phyloP scores from a whole-genome alignment of 495 filamentous ascomycete species.

The Parachaetomium inaequale region DNA sequence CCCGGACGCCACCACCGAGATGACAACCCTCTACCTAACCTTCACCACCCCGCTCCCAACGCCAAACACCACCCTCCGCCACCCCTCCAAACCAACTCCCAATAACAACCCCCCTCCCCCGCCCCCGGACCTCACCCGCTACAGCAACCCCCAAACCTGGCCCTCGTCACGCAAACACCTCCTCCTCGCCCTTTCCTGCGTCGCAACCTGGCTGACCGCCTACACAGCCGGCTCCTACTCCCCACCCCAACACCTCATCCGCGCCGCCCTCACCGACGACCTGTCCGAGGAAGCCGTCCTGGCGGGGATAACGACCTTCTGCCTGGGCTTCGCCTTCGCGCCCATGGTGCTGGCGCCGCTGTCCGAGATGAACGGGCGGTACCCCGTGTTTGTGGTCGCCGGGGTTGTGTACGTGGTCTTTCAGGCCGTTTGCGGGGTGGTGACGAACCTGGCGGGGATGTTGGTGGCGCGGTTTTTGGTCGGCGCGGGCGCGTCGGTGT shows the following conservation, averaged over 20 bases:
- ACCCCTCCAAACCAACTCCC: conserved; percentile 19
- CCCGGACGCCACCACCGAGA: conserved; percentile 27
- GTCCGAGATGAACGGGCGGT: conserved; percentile 79
- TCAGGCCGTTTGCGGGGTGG: conserved; percentile 74
- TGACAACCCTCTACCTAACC: conserved; percentile 68
- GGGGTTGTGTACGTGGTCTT: conserved; percentile 64
- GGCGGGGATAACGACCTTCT: conserved; percentile 80
- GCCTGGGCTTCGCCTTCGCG: conserved; percentile 74
- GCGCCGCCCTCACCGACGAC: conserved; percentile 52
- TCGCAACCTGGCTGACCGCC: conserved; percentile 72
- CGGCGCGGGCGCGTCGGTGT: conserved; percentile 74
- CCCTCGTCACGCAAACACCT: conserved; percentile 61
- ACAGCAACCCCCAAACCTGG: conserved; percentile 73
- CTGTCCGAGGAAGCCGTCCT: conserved; percentile 63
- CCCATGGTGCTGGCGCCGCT: conserved; percentile 92
- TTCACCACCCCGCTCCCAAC: conserved; percentile 64
- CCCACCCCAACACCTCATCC: conserved; percentile 60
- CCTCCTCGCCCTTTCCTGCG: conserved; percentile 70
- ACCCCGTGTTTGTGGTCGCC: conserved; percentile 73
- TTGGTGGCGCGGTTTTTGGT: conserved; percentile 71
- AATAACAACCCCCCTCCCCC: conserved; percentile 38
- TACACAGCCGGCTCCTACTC: conserved; percentile 81
- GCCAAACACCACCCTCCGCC: conserved; percentile 46
- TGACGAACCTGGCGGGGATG: conserved; percentile 67
- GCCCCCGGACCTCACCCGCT: conserved; percentile 63